Evolutionary conservation across 352 stramenopile species (phyloP).

Genomic region (Pilasporangium apinafurcum): DNA sequence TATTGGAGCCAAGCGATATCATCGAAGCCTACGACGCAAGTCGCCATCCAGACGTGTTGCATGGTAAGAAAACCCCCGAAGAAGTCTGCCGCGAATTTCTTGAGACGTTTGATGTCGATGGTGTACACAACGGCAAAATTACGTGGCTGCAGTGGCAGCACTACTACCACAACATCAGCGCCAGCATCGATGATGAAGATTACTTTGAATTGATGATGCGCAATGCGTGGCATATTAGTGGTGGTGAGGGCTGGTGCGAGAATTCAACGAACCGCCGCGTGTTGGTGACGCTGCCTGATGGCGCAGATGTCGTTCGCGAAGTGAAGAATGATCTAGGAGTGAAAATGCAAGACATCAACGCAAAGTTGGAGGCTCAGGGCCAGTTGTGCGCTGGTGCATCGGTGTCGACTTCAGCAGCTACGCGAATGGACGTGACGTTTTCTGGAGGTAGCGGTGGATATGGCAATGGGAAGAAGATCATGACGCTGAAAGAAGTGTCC

Average conservation of each 20-base stretch:
- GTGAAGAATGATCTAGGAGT: conserved; percentile 37
- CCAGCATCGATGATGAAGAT: conserved; percentile 85
- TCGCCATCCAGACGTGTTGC: conserved; percentile 80
- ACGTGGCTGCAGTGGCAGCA: conserved; percentile 59
- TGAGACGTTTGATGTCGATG: conserved; percentile 80
- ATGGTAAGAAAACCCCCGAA: conserved; percentile 53
- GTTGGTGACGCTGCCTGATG: conserved; percentile 52
- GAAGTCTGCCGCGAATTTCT: conserved; percentile 77
- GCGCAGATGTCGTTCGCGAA: conserved; percentile 32
- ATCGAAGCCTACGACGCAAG: conserved; percentile 79
- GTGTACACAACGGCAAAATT: conserved; percentile 63
- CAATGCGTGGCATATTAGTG: conserved; percentile 68
- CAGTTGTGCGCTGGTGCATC: not conserved
- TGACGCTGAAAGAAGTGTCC: conserved; percentile 56
- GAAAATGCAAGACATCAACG: conserved; percentile 22
- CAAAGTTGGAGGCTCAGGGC: conserved; percentile 26
- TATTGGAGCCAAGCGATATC: conserved; percentile 75
- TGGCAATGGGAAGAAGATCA: conserved; percentile 26
- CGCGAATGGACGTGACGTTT: conserved; percentile 3
- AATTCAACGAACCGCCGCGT: conserved; percentile 65
- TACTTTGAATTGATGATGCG: conserved; percentile 91
- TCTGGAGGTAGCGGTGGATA: not conserved
- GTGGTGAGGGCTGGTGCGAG: conserved; percentile 33
- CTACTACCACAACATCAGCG: conserved; percentile 90
- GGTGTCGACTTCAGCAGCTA: conserved; percentile 1